Evolutionary conservation across 1,139 yeast species (phyloP).

Genomic region (Yamadazyma blattariae): DNA sequence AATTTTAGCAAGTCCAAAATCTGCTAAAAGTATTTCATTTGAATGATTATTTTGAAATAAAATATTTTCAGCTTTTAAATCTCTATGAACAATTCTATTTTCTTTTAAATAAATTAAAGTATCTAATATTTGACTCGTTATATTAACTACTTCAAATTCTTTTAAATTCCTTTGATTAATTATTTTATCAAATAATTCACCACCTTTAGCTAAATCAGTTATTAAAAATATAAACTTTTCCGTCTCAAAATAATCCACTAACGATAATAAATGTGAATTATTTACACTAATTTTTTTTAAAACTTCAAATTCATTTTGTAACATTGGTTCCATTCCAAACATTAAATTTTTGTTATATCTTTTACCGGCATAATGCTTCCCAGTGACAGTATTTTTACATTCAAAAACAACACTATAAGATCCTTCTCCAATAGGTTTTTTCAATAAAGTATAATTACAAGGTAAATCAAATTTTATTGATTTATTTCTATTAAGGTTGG

Average conservation of each 20-base stretch:
- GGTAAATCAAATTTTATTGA: slow-evolving; percentile 16
- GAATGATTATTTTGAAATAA: slow-evolving; percentile 28
- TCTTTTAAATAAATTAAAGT: slow-evolving; percentile 31
- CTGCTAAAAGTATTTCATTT: slow-evolving; percentile 58
- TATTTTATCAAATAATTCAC: slow-evolving; percentile 66
- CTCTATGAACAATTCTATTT: slow-evolving; percentile 39
- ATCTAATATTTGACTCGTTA: slow-evolving; percentile 25
- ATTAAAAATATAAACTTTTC: slow-evolving; percentile 55
- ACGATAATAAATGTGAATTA: slow-evolving; percentile 54
- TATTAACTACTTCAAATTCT: slow-evolving; percentile 49
- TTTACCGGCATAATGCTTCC: slow-evolving; percentile 39
- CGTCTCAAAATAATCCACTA: slow-evolving; percentile 72
- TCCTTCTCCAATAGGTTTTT: slow-evolving; percentile 34
- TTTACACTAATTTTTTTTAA: slow-evolving; percentile 44
- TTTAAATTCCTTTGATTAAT: slow-evolving; percentile 36
- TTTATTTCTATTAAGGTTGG: slow-evolving; percentile 12
- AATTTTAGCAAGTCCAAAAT: slow-evolving; percentile 61
- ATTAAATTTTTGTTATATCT: slow-evolving; percentile 31
- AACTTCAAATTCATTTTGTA: slow-evolving; percentile 56
- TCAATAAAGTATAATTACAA: slow-evolving; percentile 34
- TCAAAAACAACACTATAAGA: slow-evolving; percentile 39
- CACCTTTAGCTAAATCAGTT: slow-evolving; percentile 67
- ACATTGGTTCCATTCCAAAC: slow-evolving; percentile 33
- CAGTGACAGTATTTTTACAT: slow-evolving; percentile 31
- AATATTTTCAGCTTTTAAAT: slow-evolving; percentile 41